Base-by-base conservation (phyloP, 768 basidiomycete genomes). In the Boletus vinaceobasis region DNA sequence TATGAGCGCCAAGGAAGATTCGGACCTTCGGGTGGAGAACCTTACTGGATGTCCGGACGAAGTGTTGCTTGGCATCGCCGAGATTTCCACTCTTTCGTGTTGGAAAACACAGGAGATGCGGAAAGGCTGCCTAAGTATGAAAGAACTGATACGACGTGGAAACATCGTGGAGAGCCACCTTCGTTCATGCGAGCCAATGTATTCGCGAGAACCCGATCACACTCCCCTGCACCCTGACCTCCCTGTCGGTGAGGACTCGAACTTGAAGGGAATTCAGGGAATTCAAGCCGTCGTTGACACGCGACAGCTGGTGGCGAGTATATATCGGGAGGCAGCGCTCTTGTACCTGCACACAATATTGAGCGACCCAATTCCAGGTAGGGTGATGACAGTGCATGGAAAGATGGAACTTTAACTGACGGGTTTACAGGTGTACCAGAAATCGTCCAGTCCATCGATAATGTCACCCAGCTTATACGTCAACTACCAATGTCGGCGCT, bases 21-120 rank as follows among this genome's bases (percentile, higher is more conserved):
- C 73, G 48, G 75, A 80, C 50, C 71, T 84, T 60, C 79, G 79
- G 46, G 85, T 91, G 80, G 87, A 88, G 59, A 69, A 73, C 43
- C 70, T 91, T 56, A 85, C 82, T 23, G 90, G 90, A 29, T 91
- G 89, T 73, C 85, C 90, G 3, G 87, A 93, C 62, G 87, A 87
- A 61, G 86, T 83, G 9, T 71, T 92, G 66, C 79, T 91, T 56
- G 87, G 83, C 36, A 79, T 92, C 56, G 88, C 84, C 23, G 88
- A 92, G 65, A 78, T 82, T 21, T 84, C 86, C n/a, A 76, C 79
- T 7, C 79, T 93, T 31, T 82, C 86, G 5, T 79, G 84, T 60
- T 92, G 90, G 90, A 91, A 90, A 69, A 68, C 74, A 23, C 75
- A 77, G 46, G 84, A 90, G 65, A 73, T 78, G 52, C 80, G 77